These are phyloP conservation scores for Mycena latifolia DNA, from an alignment of 768 basidiomycete genomes.

Conservation along the genomic window DNA sequence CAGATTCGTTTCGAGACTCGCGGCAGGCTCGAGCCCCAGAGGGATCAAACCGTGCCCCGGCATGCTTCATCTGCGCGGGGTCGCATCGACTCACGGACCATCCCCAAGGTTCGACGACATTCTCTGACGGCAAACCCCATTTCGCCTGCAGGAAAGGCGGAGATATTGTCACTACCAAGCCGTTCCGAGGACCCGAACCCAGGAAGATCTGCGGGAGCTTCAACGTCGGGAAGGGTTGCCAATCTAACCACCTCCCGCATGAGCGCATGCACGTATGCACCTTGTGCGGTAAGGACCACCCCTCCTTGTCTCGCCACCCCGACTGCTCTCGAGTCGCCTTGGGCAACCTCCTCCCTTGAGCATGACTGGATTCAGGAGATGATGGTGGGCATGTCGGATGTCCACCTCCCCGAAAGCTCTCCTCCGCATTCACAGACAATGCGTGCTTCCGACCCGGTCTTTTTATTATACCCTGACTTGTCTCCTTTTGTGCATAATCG, in stretches of 20 bases:
- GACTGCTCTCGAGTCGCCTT: too few species aligned
- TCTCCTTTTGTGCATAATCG: conserved; percentile 30
- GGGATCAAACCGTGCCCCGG: too few species aligned
- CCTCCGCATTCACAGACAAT: neutral
- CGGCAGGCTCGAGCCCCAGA: too few species aligned
- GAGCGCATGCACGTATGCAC: too few species aligned
- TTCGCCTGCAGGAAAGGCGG: too few species aligned
- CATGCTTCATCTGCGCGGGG: too few species aligned
- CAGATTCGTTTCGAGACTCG: conserved; percentile 15
- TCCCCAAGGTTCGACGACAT: too few species aligned
- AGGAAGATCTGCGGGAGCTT: conserved; percentile 38
- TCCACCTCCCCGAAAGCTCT: conserved; percentile 1
- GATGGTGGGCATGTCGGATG: neutral
- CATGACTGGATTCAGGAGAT: neutral
- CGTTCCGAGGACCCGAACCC: conserved; percentile 11
- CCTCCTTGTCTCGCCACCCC: too few species aligned
- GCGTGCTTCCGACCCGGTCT: too few species aligned
- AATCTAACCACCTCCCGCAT: conserved; percentile 23
- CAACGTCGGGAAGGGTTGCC: conserved; percentile 35
- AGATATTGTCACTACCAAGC: conserved; percentile 4
- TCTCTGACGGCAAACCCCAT: too few species aligned
- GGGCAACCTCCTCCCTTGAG: conserved; percentile 12
- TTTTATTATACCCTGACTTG: conserved; percentile 28
- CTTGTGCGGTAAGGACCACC: too few species aligned
- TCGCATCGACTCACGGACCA: too few species aligned